Evolutionary conservation across 2,329 filamentous ascomycete genomes (phyloP).

Genomic region (Colletotrichum plurivorum): DNA sequence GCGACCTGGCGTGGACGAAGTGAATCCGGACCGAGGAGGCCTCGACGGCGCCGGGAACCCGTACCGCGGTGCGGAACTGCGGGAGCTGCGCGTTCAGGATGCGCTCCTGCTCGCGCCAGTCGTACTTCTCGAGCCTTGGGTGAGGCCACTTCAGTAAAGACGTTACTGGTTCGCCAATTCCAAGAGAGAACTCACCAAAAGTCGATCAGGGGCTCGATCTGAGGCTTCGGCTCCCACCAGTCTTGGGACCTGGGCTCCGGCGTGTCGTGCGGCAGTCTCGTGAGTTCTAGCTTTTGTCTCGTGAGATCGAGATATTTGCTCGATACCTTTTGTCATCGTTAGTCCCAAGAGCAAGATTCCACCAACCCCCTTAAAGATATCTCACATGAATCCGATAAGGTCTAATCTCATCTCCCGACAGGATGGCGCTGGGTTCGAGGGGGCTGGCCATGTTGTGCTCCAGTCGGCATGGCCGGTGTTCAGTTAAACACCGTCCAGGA

Average conservation of each 20-base stretch:
- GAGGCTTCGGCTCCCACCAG: slow-evolving; percentile 73
- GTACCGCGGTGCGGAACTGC: slow-evolving; percentile 73
- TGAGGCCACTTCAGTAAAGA: not conserved
- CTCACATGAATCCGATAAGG: slow-evolving; percentile 72
- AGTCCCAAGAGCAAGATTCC: too few species aligned
- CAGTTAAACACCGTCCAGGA: not conserved
- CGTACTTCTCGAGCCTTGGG: slow-evolving; percentile 74
- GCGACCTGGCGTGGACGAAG: slow-evolving; percentile 74
- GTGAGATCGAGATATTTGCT: slow-evolving; percentile 78
- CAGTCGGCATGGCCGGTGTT: not conserved
- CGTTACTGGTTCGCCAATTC: not conserved
- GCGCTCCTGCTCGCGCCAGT: slow-evolving; percentile 73
- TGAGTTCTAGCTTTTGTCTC: slow-evolving; percentile 76
- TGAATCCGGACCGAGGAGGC: slow-evolving; percentile 68
- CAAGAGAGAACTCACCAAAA: slow-evolving; percentile 65
- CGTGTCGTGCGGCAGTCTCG: slow-evolving; percentile 73
- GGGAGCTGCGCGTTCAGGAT: slow-evolving; percentile 71
- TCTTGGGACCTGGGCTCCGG: slow-evolving; percentile 61
- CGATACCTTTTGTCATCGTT: slow-evolving; percentile 62
- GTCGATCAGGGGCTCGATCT: slow-evolving; percentile 75
- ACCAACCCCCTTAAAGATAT: too few species aligned
- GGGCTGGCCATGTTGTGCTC: slow-evolving; percentile 20
- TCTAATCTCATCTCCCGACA: slow-evolving; percentile 61
- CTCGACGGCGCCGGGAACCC: slow-evolving; percentile 52
- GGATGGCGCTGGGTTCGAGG: slow-evolving; percentile 13